Base-by-base conservation (phyloP, 1,139 yeast species). In the Debaryomycetaceae sp. region DNA sequence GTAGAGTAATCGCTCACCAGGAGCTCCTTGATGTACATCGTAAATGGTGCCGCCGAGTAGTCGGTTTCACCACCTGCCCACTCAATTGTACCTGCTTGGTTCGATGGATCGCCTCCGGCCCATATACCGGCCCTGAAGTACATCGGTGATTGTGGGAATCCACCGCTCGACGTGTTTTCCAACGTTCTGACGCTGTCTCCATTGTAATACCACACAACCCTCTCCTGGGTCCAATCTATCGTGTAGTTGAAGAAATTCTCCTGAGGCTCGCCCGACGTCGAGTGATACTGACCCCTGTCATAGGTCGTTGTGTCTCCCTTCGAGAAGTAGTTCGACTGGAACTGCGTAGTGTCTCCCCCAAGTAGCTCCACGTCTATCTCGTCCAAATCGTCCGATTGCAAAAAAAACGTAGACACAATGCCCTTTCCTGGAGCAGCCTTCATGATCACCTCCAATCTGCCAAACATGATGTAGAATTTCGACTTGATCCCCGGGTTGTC, bases 311-410 rank as follows among this genome's bases (percentile, higher is more conserved):
- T 78, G 54, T 85, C 74, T 48, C 96, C 96, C 59, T 87, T 83
- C 30, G 87, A 81, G 66, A 87, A 88, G 61, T 66, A 88, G 63
- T 88, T 87, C 24, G 90, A 74, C 64, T 87, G 95, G 57, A 86
- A 82, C 56, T 83, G 81, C 35, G 78, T 71, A 8, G 70, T 72
- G 57, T 86, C 90, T 42, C 85, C 81, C 17, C 96, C 95, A 42
- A 85, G 68, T 80, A 90, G 81, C 62, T 87, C 95, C 41, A 85
- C 61, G 63, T 87, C 96, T 41, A 87, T 79, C 63, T 87, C 96
- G 62, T 87, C 96, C 51, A 83, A 67, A 53, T 84, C 93, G 58
- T 87, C 95, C 49, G 89, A 81, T 60, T 87, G 91, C 47, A 87
- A 68, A 52, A 81, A 86, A 55, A 87, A 80, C 2, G 90, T 81